Percentiles rank a stretch among this genome's conserved stretches.
Conservation (phyloP, 2,329 filamentous ascomycete species). For the Berkeleyomyces rouxiae region DNA sequence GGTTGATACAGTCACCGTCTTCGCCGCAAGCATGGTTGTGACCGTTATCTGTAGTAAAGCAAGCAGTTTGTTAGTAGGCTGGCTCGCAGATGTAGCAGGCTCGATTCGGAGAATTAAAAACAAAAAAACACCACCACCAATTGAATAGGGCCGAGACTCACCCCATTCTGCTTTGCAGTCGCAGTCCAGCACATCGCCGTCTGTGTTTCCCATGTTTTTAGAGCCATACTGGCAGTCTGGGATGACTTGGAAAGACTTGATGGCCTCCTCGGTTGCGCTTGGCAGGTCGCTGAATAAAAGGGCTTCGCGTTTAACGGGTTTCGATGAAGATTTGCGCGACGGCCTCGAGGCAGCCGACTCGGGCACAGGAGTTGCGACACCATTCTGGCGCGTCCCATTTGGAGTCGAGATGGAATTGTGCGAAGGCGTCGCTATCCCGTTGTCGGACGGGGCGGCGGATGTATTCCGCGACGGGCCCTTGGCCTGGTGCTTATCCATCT, state of each 20-base stretch:
- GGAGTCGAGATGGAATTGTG: constrained; percentile 25
- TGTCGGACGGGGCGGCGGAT: background rate
- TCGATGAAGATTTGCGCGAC: constrained; percentile 58
- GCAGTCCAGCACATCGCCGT: constrained; percentile 81
- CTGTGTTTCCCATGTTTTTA: constrained; percentile 78
- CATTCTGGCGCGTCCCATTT: constrained; percentile 30
- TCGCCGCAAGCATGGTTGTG: constrained; percentile 80
- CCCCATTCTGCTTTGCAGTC: constrained; percentile 91
- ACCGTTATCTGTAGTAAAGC: constrained; percentile 32
- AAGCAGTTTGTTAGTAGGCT: background rate
- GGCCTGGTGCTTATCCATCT: background rate
- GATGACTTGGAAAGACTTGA: constrained; percentile 62
- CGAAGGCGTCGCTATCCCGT: constrained; percentile 25
- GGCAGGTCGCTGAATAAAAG: constrained; percentile 58
- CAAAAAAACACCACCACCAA: background rate
- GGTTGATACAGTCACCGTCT: constrained; percentile 96
- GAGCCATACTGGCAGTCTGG: constrained; percentile 78
- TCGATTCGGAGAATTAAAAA: background rate
- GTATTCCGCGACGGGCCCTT: constrained; percentile 1
- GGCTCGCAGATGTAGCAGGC: background rate
- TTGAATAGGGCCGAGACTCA: constrained; percentile 35
- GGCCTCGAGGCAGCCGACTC: constrained; percentile 42
- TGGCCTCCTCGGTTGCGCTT: constrained; percentile 63
- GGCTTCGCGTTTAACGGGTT: constrained; percentile 43
- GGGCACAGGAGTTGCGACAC: constrained; percentile 29